These are phyloP conservation scores for Phragmites australis DNA, from an alignment of 176 grass and related monocot species.

Conservation along the genomic window DNA sequence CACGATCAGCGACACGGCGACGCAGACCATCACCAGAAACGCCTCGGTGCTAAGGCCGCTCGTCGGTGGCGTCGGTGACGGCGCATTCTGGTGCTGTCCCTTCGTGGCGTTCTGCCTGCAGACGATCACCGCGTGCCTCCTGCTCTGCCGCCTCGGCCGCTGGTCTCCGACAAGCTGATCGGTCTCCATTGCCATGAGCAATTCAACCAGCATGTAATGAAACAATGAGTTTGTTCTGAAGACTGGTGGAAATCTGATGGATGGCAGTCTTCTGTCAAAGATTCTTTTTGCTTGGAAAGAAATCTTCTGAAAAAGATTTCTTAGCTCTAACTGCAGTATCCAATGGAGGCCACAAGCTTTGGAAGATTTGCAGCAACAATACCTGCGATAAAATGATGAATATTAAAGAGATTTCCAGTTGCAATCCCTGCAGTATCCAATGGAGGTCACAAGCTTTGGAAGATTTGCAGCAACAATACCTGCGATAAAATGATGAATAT, in stretches of 20 bases:
- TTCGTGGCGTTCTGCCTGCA: neutral
- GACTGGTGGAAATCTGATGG: neutral
- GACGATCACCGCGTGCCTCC: neutral
- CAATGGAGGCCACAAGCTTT: too few relatives aligned
- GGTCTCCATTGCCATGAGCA: neutral
- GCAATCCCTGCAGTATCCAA: neutral
- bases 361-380: neutral
- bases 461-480: neutral
- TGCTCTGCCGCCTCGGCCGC: neutral
- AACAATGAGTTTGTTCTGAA: neutral
- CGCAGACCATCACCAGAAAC: slow-evolving; percentile 42
- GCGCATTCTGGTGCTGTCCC: neutral
- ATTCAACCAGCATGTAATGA: slow-evolving; percentile 14
- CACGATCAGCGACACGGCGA: slow-evolving; percentile 57
- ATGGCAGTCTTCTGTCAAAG: neutral
- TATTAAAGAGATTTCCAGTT: neutral
- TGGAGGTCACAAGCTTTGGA: neutral
- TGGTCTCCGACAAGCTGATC: neutral
- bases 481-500: neutral
- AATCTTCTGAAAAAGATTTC: too few relatives aligned
- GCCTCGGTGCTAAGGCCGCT: slow-evolving; percentile 45
- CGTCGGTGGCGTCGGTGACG: neutral
- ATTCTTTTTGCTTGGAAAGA: too few relatives aligned
- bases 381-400: neutral
- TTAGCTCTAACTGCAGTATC: neutral